Evolutionary conservation across 805 yeast species (phyloP), one percentile per base, ranked within the genome.

Genomic region (Sugiyamaella floridensis): DNA sequence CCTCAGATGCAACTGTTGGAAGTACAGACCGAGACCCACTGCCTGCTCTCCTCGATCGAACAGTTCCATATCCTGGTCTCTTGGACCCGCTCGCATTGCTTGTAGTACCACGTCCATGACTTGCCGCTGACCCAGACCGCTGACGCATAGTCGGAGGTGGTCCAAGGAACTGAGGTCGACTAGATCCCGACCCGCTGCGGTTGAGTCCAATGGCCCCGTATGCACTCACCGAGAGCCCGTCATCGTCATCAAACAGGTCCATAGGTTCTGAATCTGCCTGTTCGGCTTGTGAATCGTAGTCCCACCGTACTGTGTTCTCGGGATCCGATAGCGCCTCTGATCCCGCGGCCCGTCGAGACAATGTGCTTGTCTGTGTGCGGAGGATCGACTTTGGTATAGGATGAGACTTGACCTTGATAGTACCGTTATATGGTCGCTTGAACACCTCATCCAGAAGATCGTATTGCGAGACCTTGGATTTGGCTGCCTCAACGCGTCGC

Each of bases 361-460:
- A 8, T 8, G 19, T 40, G 40, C 15, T 47, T 40, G 40, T 41
- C 45, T 32, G 37, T 8, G 7, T 29, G 45, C n/a, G 12, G 11
- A 12, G 20, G 40, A 26, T 46, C 41, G 12, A 47, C 49, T 32
- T 49, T 43, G 20, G 45, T 45, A 12, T 47, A 42, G 45, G 37
- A 14, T 32, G 37, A 4, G 37, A 32, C 37, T 55, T 58, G 40
- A 58, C 48, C 14, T 51, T 55, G 8, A 58, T 55, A 2, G 64
- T 57, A 1, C 63, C 66, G 20, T 62, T 61, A 44, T 60, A 62
- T 1, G 67, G 66, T 7, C 63, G 48, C 28, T 57, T 58, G 53
- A 63, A 63, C 4, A 63, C 67, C 48, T 63, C 64, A 20, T 63
- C 67, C n/a, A 63, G 48, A 10, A 63, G 52, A 22, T 61, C 66